phyloP scores from a whole-genome alignment of 1,139 yeast species.

The Pichia sp. region DNA sequence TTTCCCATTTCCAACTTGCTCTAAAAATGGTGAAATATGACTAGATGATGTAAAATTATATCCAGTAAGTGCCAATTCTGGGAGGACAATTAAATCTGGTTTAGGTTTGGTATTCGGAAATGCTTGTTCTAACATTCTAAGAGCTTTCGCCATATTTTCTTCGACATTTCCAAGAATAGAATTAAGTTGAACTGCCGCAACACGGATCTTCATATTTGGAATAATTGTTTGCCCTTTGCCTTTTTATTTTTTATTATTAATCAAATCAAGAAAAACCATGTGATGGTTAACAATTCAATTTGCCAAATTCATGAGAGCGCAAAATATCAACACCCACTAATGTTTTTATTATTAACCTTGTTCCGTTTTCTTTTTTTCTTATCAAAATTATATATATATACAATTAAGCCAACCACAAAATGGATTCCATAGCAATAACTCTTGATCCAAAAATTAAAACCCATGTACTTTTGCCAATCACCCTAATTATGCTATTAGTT shows the following conservation, averaged over 20 bases:
- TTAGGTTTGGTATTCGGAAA: conserved; percentile 18
- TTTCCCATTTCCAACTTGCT: conserved; percentile 33
- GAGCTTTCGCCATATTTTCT: conserved; percentile 47
- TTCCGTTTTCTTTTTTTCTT: too few relatives aligned
- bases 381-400: too few relatives aligned
- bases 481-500: conserved; percentile 85
- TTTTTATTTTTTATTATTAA: too few relatives aligned
- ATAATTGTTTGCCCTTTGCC: not conserved
- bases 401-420: conserved; percentile 1
- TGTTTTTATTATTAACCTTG: too few relatives aligned
- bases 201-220: conserved; percentile 37
- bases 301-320: too few relatives aligned
- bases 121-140: conserved; percentile 33
- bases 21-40: conserved; percentile 60
- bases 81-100: conserved; percentile 66
- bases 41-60: conserved; percentile 54
- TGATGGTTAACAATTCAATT: too few relatives aligned
- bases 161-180: conserved; percentile 58
- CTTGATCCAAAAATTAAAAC: conserved; percentile 78
- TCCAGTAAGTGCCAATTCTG: conserved; percentile 84
- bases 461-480: conserved; percentile 90
- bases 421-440: conserved; percentile 44
- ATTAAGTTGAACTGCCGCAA: conserved; percentile 67
- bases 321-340: too few relatives aligned
- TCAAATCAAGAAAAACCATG: too few relatives aligned